phyloP scores from a whole-genome alignment of 208 protist species.

The Leishmania martiniquensis region DNA sequence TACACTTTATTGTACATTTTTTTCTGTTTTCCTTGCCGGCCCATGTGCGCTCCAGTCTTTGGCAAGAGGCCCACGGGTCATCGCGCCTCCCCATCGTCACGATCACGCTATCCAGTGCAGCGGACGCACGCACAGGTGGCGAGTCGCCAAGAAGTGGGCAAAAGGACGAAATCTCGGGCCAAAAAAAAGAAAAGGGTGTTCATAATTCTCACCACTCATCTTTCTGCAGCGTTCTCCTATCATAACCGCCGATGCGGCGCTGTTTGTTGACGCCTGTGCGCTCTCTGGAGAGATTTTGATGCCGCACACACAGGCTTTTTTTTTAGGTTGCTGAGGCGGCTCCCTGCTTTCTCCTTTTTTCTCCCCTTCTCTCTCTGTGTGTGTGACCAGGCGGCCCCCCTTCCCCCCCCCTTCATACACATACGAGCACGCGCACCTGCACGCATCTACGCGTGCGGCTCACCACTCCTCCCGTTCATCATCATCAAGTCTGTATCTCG shows the following conservation, averaged over 20 bases:
- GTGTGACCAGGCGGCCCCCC: too few relatives aligned
- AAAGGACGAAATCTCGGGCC: not conserved
- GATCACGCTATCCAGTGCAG: not conserved
- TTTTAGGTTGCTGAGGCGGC: not conserved
- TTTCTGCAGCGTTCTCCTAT: too few relatives aligned
- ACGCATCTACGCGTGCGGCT: not conserved
- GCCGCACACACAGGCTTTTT: too few relatives aligned
- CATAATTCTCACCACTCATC: too few relatives aligned
- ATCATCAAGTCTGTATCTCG: not conserved
- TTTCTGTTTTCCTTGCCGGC: not conserved
- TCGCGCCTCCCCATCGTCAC: not conserved
- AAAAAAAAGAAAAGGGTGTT: not conserved
- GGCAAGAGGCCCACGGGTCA: not conserved
- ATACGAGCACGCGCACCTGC: too few relatives aligned
- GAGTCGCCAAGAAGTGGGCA: not conserved
- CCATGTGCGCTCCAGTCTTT: not conserved
- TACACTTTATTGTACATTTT: too few relatives aligned
- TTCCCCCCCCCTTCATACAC: not conserved
- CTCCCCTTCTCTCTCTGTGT: not conserved
- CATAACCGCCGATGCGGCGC: too few relatives aligned
- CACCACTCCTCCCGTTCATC: not conserved
- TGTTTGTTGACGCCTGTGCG: too few relatives aligned
- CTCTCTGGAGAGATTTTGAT: too few relatives aligned
- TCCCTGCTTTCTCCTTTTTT: not conserved
- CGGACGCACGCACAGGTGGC: not conserved